These are phyloP conservation scores for Flaveria floridana DNA, from an alignment of 140 eudicot species.

Conservation along the genomic window DNA sequence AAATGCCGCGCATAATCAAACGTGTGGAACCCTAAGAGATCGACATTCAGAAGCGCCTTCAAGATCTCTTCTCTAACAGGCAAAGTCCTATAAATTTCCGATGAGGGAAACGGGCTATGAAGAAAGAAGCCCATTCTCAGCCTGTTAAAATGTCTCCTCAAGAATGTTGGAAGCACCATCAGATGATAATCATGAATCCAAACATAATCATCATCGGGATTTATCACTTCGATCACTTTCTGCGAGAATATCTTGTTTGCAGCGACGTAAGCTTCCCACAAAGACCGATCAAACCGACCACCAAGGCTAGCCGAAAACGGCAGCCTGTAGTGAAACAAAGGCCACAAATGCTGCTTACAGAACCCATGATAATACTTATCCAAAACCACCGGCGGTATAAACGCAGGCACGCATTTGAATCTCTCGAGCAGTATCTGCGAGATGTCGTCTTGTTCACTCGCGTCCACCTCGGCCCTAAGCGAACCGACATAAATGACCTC, in stretches of 20 bases:
- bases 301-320: constrained; percentile 58
- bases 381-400: constrained; percentile 37
- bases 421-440: constrained; percentile 48
- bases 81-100: constrained; percentile 50
- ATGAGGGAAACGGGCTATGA: constrained; percentile 58
- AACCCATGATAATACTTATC: constrained; percentile 50
- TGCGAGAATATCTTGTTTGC: constrained; percentile 56
- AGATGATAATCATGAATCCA: constrained; percentile 62
- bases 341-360: constrained; percentile 56
- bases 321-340: constrained; percentile 47
- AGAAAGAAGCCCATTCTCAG: constrained; percentile 57
- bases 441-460: constrained; percentile 43
- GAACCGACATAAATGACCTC: constrained; percentile 53
- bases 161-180: constrained; percentile 54
- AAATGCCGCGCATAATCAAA: constrained; percentile 55
- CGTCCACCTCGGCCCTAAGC: constrained; percentile 41
- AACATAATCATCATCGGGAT: constrained; percentile 62
- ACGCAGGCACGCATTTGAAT: constrained; percentile 52
- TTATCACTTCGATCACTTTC: constrained; percentile 55
- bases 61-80: constrained; percentile 52
- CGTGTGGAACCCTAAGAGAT: constrained; percentile 53
- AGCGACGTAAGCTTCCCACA: constrained; percentile 59
- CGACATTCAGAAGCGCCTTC: constrained; percentile 49
- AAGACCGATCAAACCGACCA: constrained; percentile 54
- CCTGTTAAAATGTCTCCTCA: constrained; percentile 48